phyloP scores from a whole-genome alignment of 108 stramenopile species.

The Chaetoceros muelleri region DNA sequence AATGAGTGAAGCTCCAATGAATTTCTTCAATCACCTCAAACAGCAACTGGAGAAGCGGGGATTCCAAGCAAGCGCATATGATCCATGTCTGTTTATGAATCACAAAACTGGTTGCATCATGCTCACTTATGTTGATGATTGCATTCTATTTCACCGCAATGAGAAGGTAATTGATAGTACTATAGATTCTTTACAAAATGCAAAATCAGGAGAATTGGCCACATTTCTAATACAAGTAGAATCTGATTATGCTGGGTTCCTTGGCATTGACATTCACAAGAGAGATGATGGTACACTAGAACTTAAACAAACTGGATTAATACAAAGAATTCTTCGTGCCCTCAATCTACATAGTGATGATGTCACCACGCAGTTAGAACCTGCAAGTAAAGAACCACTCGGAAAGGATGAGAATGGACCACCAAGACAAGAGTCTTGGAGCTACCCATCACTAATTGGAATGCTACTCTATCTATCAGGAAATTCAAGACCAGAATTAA shows the following conservation, averaged over 20 bases:
- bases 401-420: slow-evolving; percentile 9
- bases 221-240: not conserved
- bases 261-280: slow-evolving; percentile 21
- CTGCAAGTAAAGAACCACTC: slow-evolving; percentile 4
- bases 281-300: slow-evolving; percentile 4
- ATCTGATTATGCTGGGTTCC: slow-evolving; percentile 18
- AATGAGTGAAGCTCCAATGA: slow-evolving; percentile 1
- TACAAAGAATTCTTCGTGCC: slow-evolving; percentile 4
- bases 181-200: not conserved
- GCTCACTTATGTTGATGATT: slow-evolving; percentile 2
- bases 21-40: slow-evolving; percentile 13
- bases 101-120: not conserved
- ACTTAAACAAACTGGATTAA: slow-evolving; percentile 15
- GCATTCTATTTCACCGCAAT: not conserved
- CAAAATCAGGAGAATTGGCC: not conserved
- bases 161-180: not conserved
- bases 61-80: not conserved
- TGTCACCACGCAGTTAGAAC: not conserved
- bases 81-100: slow-evolving; percentile 15
- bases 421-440: slow-evolving; percentile 9
- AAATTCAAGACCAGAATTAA: slow-evolving; percentile 19
- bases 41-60: not conserved
- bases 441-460: slow-evolving; percentile 22
- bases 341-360: not conserved
- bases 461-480: slow-evolving; percentile 20